Percentiles rank a stretch among this genome's conserved stretches.
These are phyloP conservation scores for Solanum etuberosum DNA, from an alignment of 257 asterid genomes.

Conservation along the genomic window DNA sequence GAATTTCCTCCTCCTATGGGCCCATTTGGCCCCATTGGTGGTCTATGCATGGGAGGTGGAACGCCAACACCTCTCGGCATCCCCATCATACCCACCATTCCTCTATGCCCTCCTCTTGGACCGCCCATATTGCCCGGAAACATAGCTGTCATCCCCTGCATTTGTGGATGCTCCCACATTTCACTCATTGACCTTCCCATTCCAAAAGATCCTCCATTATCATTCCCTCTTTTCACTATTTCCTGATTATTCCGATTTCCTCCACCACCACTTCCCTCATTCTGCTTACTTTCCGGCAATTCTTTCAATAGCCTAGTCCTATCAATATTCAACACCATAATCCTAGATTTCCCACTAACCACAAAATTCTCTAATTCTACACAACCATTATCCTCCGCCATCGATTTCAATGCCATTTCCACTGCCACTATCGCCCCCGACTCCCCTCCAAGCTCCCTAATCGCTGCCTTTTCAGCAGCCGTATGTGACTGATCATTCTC, in stretches of 20 bases:
- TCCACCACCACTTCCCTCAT: conserved; percentile 25
- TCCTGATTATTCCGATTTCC: conserved; percentile 23
- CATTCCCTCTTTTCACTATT: conserved; percentile 23
- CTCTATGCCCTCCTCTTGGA: conserved; percentile 62
- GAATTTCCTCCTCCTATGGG: conserved; percentile 31
- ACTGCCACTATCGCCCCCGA: conserved; percentile 63
- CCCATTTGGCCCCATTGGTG: conserved; percentile 22
- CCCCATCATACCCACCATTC: conserved; percentile 68
- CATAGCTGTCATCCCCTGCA: conserved; percentile 18
- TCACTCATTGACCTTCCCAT: conserved; percentile 43
- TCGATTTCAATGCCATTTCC: conserved; percentile 83
- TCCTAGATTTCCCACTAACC: conserved; percentile 73
- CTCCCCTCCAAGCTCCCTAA: conserved; percentile 88
- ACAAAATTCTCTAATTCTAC: conserved; percentile 79
- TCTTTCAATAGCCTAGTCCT: conserved; percentile 72
- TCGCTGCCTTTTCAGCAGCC: conserved; percentile 50
- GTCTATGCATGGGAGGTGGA: conserved; percentile 84
- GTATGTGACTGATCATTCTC: conserved; percentile 63
- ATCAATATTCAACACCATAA: conserved; percentile 77
- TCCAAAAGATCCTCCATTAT: conserved; percentile 34
- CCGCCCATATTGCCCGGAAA: conserved; percentile 44
- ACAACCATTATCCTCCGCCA: conserved; percentile 86
- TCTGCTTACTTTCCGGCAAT: conserved; percentile 68
- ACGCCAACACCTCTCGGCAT: conserved; percentile 87
- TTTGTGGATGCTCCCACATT: conserved; percentile 40